Conservation (phyloP, 1,284 basidiomycete genomes). For the Agaricales sp. region DNA sequence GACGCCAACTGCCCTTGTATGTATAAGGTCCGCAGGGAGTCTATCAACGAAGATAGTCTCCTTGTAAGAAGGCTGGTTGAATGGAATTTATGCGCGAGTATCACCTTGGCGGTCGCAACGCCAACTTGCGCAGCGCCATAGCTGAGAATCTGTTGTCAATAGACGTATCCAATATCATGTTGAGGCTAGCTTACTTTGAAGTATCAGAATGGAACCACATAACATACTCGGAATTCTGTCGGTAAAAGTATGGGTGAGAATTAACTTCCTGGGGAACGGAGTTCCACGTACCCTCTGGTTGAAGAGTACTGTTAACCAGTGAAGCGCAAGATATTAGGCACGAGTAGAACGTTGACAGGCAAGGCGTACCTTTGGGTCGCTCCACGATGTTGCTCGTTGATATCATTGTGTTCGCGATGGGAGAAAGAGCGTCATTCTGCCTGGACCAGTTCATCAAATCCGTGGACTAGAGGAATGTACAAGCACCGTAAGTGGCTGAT, state of each 20-base stretch:
- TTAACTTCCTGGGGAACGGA: neutral
- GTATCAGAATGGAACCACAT: conserved; percentile 67
- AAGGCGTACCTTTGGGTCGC: conserved; percentile 41
- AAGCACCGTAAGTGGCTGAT: neutral
- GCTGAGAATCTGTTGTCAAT: conserved; percentile 19
- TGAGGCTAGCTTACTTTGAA: conserved; percentile 33
- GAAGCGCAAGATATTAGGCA: conserved; percentile 14
- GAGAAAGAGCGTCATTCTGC: conserved; percentile 46
- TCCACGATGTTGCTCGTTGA: conserved; percentile 53
- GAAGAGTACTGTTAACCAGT: neutral
- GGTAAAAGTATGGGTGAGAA: neutral
- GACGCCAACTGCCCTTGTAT: conserved; percentile 44
- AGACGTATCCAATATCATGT: neutral
- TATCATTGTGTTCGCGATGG: conserved; percentile 42
- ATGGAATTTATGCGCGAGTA: no score
- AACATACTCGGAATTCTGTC: conserved; percentile 50
- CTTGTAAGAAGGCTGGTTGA: no score
- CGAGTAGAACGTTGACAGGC: neutral
- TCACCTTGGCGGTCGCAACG: conserved; percentile 39
- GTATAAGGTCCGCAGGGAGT: conserved; percentile 52
- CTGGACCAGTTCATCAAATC: conserved; percentile 48
- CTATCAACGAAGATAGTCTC: no score
- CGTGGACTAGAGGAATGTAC: conserved; percentile 26
- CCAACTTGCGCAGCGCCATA: conserved; percentile 56
- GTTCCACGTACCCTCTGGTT: conserved; percentile 1